Conservation (phyloP, 768 basidiomycete genomes). For the Phallus indusiatus region DNA sequence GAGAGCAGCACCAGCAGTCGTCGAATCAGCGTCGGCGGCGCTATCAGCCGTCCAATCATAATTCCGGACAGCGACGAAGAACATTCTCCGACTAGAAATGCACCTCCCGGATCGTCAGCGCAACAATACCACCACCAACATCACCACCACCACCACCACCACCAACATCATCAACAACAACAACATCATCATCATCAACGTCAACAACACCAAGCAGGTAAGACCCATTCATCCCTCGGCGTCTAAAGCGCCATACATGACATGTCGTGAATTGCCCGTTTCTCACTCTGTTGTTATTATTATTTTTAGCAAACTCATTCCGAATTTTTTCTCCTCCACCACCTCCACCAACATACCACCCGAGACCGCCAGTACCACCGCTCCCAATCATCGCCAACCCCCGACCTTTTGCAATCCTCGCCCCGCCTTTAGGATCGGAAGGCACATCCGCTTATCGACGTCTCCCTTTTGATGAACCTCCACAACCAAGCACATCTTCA, state of each 20-base stretch:
- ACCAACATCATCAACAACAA: no score
- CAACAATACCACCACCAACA: neutral
- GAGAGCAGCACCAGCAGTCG: neutral
- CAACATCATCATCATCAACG: no score
- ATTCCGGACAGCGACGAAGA: slow-evolving; percentile 35
- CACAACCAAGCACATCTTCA: neutral
- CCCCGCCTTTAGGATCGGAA: neutral
- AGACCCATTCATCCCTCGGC: no score
- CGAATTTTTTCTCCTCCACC: slow-evolving; percentile 31
- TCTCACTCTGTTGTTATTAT: neutral
- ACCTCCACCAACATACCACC: slow-evolving; percentile 30
- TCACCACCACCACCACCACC: no score
- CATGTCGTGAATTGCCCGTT: no score
- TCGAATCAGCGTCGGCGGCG: neutral
- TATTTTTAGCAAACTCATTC: neutral
- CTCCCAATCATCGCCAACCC: slow-evolving; percentile 21
- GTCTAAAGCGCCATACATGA: no score
- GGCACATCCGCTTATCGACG: neutral
- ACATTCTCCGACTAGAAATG: slow-evolving; percentile 3
- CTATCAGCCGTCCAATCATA: slow-evolving; percentile 19
- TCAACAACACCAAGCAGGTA: no score
- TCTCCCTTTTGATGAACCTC: neutral
- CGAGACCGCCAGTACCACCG: slow-evolving; percentile 53
- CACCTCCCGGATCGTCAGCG: neutral
- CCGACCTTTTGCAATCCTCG: slow-evolving; percentile 29